Evolutionary conservation across 306 rosid genomes (phyloP), one percentile per base, ranked within the genome.

Genomic region (Cucurbita pepo): DNA sequence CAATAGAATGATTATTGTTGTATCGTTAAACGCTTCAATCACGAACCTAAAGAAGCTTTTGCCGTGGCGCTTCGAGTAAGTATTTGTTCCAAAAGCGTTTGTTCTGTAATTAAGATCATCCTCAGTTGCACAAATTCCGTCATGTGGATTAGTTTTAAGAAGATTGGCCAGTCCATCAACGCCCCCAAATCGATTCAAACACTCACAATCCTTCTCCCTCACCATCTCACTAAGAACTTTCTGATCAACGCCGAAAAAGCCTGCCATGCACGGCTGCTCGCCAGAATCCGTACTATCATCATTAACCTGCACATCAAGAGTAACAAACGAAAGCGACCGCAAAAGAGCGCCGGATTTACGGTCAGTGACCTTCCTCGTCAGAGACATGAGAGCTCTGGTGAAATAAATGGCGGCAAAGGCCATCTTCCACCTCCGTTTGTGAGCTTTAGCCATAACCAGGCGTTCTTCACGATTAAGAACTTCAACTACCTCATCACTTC

Each of bases 381-480:
- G 44, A 48, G 76, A 71, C 41, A 22, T n/a, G 36, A 78, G 81
- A 43, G 10, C n/a, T 53, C 52, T 72, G 8, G 77, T 71, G 66
- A 72, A 78, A 60, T 12, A 52, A 45, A 78, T 78, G 66, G 59
- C 81, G 7, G 77, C 57, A 14, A 62, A 54, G 47, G 77, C 77
- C 69, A 43, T 6, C 58, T 66, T 55, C 77, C 81, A 78, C 12
- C 81, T 34, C 6, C 77, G 55, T 62, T 12, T 62, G 77, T 62
- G 56, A 47, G n/a, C 43, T 34, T 61, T 61, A 4, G 66, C 45
- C 15, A 9, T 48, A 14, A 14, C 14, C 34, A 50, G 38, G 8
- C 19, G 4, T 37, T 48, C 55, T 25, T 59, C 67, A 67, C 30
- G 40, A 15, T 30, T 7, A 6, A 36, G n/a, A 14, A 5, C 44